Percentiles rank a stretch among this genome's conserved stretches.
Evolutionary conservation across 768 basidiomycete species (phyloP).

Genomic region (Rhodotorula paludigena): DNA sequence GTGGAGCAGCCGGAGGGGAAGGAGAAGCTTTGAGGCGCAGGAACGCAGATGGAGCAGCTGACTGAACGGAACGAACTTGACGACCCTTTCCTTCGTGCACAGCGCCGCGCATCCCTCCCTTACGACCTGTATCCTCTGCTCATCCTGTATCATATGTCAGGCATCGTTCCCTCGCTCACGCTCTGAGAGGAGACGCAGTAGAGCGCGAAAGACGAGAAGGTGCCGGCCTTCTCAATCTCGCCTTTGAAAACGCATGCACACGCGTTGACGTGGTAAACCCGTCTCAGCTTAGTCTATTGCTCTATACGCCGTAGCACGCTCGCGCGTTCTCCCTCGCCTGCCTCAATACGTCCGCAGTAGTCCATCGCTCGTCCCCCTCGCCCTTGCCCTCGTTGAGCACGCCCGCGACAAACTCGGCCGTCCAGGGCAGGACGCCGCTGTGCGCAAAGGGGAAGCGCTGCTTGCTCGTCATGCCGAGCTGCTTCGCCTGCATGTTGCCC

Average conservation of each 20-base stretch:
- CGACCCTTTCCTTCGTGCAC: too few species aligned
- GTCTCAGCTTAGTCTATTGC: fast-evolving
- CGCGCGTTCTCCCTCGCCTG: slow-evolving; percentile 63
- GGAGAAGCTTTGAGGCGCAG: too few species aligned
- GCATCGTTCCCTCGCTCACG: too few species aligned
- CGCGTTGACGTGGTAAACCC: too few species aligned
- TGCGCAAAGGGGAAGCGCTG: slow-evolving; percentile 62
- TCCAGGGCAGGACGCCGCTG: slow-evolving; percentile 79
- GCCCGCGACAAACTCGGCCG: slow-evolving; percentile 65
- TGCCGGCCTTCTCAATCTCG: not conserved
- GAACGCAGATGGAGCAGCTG: too few species aligned
- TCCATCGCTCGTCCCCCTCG: slow-evolving; percentile 52
- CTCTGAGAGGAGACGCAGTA: too few species aligned
- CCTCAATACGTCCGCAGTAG: slow-evolving; percentile 57
- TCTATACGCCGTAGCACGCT: slow-evolving; percentile 56
- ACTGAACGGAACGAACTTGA: too few species aligned
- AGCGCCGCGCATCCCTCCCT: too few species aligned
- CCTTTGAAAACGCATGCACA: not conserved
- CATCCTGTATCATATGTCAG: too few species aligned
- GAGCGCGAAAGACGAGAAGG: too few species aligned
- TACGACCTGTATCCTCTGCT: too few species aligned
- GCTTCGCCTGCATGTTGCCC: slow-evolving; percentile 57
- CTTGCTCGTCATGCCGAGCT: slow-evolving; percentile 47
- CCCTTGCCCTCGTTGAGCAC: slow-evolving; percentile 46
- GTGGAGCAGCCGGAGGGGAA: not conserved